These are phyloP conservation scores for Sphaerosporella brunnea DNA, from an alignment of 495 filamentous ascomycete species.

Conservation along the genomic window DNA sequence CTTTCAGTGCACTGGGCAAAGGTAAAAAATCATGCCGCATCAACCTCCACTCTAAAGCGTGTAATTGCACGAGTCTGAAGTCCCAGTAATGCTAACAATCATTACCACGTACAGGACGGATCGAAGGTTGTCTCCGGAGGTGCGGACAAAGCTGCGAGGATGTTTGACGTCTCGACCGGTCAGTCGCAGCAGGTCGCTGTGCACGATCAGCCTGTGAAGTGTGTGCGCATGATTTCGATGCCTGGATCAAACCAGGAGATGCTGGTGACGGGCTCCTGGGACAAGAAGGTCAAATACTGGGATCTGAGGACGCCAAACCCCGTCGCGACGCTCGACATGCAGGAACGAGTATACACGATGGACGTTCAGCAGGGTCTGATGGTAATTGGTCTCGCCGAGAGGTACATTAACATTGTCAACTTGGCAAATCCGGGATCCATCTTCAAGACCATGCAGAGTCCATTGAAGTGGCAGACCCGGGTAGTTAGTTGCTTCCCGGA, in stretches of 20 bases:
- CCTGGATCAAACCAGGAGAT: constrained; percentile 39
- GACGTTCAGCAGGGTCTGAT: constrained; percentile 63
- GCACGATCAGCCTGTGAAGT: constrained; percentile 65
- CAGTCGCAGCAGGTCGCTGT: constrained; percentile 47
- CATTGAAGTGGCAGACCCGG: constrained; percentile 75
- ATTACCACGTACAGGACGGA: constrained; percentile 37
- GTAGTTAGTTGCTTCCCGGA: constrained; percentile 73
- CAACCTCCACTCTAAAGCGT: no score
- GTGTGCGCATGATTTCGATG: constrained; percentile 55
- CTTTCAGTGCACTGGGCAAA: constrained; percentile 67
- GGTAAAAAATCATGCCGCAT: no score
- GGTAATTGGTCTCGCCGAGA: constrained; percentile 69
- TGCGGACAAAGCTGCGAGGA: constrained; percentile 64
- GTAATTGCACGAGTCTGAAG: no score
- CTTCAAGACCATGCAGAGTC: constrained; percentile 67
- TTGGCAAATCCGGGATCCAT: constrained; percentile 58
- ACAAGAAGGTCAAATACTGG: constrained; percentile 94
- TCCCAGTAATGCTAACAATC: no score
- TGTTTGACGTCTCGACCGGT: constrained; percentile 51
- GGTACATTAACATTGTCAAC: constrained; percentile 73
- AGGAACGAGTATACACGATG: constrained; percentile 75
- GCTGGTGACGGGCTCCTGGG: constrained; percentile 83
- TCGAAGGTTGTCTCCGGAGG: constrained; percentile 63
- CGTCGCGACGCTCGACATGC: constrained; percentile 43
- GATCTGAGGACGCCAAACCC: constrained; percentile 52